Evolutionary conservation across 345 rosid genomes (phyloP), one percentile per base, ranked within the genome.

Genomic region (Gossypium anomalum): DNA sequence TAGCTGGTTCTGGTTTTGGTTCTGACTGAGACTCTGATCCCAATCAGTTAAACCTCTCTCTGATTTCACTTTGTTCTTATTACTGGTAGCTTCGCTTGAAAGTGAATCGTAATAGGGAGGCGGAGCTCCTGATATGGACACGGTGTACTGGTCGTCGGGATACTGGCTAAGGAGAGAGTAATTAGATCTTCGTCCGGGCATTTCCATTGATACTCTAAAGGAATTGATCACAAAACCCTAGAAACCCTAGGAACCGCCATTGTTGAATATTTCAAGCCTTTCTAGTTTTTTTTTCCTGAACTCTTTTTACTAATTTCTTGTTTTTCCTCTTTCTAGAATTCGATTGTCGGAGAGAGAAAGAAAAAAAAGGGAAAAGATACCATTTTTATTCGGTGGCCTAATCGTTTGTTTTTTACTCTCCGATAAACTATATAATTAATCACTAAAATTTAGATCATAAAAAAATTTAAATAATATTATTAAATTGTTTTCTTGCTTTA

Each of bases 101-200:
- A 85, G 75, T 3, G 92, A 86, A 72, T 90, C 96, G 75, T 82
- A 86, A 81, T 75, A 88, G 23, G 90, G 82, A 14, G 83, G 73
- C 29, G 90, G 86, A 55, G 83, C 77, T 22, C 83, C 88, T 75
- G 87, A 48, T 74, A 81, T 62, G 75, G 90, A 75, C 22, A 78
- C 86, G 6, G 90, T 52, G 3, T 82, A 80, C 77, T 81, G 92
- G 76, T 91, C 96, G 76, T 90, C 98, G 3, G 93, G 86, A 64
- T 80, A 80, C 81, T 93, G 99, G 76, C 82, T 90, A 22, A 93
- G 87, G 45, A 88, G 90, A 65, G 91, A 82, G 87, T 95, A 95
- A 81, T 85, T 91, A 59, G 98, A 90, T 90, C 93, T 91, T 83
- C 93, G 86, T 75, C 84, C 89, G 27, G 89, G 85, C 93, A 93